Evolutionary conservation across 192 early-diverging fungal genomes (phyloP).

Genomic region (Funneliformis mosseae): DNA sequence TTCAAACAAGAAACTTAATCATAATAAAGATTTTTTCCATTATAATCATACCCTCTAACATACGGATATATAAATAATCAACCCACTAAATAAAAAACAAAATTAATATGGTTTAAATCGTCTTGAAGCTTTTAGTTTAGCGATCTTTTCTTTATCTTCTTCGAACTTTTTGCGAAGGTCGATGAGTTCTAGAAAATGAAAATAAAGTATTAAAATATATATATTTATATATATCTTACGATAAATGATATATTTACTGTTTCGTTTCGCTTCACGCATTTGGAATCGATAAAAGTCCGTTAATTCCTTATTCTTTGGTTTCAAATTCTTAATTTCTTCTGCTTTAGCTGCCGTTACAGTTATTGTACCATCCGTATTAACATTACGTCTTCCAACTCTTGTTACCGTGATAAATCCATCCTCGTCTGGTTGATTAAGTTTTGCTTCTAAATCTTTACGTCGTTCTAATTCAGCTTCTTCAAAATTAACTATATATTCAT

Average conservation of each 20-base stretch:
- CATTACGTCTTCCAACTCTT: slow-evolving; percentile 63
- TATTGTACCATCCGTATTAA: slow-evolving; percentile 71
- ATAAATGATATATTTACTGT: slow-evolving; percentile 60
- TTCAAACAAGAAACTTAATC: not conserved
- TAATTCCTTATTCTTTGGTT: slow-evolving; percentile 80
- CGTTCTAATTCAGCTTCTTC: slow-evolving; percentile 74
- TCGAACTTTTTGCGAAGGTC: slow-evolving; percentile 92
- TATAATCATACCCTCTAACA: not conserved
- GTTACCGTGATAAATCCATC: slow-evolving; percentile 92
- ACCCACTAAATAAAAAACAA: not conserved
- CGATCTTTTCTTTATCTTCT: slow-evolving; percentile 70
- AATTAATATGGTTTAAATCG: slow-evolving; percentile 85
- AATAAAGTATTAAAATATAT: slow-evolving; percentile 3
- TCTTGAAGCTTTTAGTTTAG: slow-evolving; percentile 59
- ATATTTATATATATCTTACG: not conserved
- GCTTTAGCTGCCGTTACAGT: slow-evolving; percentile 62
- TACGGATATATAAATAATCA: not conserved
- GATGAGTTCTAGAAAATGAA: slow-evolving; percentile 66
- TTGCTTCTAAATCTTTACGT: slow-evolving; percentile 61
- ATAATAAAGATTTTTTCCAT: not conserved
- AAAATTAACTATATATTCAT: slow-evolving; percentile 77
- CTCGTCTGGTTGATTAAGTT: slow-evolving; percentile 83
- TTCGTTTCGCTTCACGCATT: slow-evolving; percentile 85
- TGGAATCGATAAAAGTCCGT: slow-evolving; percentile 97
- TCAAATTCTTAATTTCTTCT: slow-evolving; percentile 54